A percentile compares a stretch with the other conserved stretches of the same genome.
Evolutionary conservation across 768 basidiomycete genomes (phyloP).

Genomic region (Serendipita sp.): DNA sequence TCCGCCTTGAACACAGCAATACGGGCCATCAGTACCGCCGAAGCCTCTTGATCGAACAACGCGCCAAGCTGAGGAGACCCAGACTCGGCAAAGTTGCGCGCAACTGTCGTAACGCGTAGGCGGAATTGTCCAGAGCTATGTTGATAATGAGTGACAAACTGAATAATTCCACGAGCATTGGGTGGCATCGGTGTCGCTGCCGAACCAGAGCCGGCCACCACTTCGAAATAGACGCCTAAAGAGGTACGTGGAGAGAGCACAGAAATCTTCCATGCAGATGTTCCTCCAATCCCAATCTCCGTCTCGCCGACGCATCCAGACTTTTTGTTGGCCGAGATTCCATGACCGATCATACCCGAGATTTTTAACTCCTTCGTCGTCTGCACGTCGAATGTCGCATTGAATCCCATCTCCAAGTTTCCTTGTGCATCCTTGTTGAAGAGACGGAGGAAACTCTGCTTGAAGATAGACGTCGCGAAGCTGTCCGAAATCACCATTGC

Average conservation of each 20-base stretch:
- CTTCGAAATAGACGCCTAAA: conserved; percentile 92
- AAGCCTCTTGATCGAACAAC: conserved; percentile 95
- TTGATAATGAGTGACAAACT: conserved; percentile 98
- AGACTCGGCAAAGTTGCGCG: conserved; percentile 93
- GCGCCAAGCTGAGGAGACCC: conserved; percentile 87
- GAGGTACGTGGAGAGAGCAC: conserved; percentile 75
- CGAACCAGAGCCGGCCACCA: conserved; percentile 55
- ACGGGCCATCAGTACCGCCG: conserved; percentile 94
- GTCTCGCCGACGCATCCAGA: conserved; percentile 95
- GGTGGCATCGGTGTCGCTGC: conserved; percentile 58
- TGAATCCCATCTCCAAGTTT: conserved; percentile 92
- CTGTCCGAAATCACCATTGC: conserved; percentile 93
- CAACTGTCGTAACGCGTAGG: conserved; percentile 93
- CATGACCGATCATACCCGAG: conserved; percentile 94
- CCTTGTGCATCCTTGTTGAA: conserved; percentile 91
- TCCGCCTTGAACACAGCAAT: conserved; percentile 99
- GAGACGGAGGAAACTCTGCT: conserved; percentile 88
- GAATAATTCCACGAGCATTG: conserved; percentile 85
- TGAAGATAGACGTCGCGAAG: conserved; percentile 96
- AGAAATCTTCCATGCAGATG: conserved; percentile 97
- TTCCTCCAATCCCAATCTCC: conserved; percentile 97
- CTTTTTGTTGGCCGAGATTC: conserved; percentile 94
- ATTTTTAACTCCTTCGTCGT: conserved; percentile 98
- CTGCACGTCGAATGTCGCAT: conserved; percentile 82
- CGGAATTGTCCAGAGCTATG: conserved; percentile 92